Evolutionary conservation across 129 eudicot genomes (phyloP), one percentile per base, ranked within the genome.

Genomic region (Flaveria ramosissima): DNA sequence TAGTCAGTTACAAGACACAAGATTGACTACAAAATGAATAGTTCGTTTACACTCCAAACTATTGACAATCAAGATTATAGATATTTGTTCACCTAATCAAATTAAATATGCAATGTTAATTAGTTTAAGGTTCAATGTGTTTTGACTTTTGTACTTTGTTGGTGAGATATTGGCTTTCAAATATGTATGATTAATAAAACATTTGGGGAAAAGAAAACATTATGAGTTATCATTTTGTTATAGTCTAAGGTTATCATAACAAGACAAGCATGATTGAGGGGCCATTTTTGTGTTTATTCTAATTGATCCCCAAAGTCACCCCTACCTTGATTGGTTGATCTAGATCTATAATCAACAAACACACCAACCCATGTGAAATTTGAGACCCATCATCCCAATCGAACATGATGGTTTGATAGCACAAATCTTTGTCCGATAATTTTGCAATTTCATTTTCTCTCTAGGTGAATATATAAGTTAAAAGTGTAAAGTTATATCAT

Each of bases 291-390:
- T 24, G 30, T 39, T 11, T 24, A 11, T 23, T 1, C 68, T 15
- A 57, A 17, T 56, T 41, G 68, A 16, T 11, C 19, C 72, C 27
- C 45, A 72, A 79, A 72, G 82, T 62, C 60, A 70, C 41, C 68
- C 74, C 78, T 48, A 53, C 73, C 69, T 52, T 79, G 74, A 73
- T 80, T 73, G 61, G 74, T 32, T 67, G 83, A 79, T 72, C 68
- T 79, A 79, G 74, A 63, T 63, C 69, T 32, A 30, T 30, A 13
- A 62, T 30, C 69, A 66, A 66, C 71, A 63, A 19, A 80, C 51
- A 62, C 78, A 67, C 79, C 79, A 55, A 66, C 79, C 84, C 84
- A 80, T 80, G 83, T 72, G 83, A 80, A 55, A 65, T 36, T 73
- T 73, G 78, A 73, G 79, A 41, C 78, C 51, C 78, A 73, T 42